Evolutionary conservation across 441 rosid species (phyloP).

Genomic region (Euphorbia celastroides): DNA sequence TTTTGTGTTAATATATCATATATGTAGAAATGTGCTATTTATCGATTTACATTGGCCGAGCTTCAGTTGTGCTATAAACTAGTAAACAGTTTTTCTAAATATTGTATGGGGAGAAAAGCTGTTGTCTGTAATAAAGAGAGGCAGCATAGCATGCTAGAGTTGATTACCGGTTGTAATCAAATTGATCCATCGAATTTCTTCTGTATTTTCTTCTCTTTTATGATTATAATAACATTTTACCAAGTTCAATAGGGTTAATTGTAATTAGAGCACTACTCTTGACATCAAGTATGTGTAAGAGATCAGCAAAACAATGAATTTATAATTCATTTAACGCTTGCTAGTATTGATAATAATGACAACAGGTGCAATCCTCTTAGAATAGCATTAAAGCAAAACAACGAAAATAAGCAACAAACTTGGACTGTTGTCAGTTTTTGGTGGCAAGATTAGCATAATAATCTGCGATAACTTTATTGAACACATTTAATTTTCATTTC

Average conservation of each 20-base stretch:
- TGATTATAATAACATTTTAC: not conserved
- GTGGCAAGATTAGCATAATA: conserved; percentile 7
- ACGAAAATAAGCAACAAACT: not conserved
- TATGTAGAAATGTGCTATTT: conserved; percentile 12
- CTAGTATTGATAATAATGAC: not conserved
- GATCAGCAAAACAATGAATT: not conserved
- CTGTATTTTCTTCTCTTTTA: not conserved
- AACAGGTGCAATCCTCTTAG: too few relatives aligned
- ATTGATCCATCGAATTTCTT: not conserved
- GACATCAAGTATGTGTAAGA: too few relatives aligned
- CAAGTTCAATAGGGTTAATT: not conserved
- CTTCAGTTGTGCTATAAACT: not conserved
- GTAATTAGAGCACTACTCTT: too few relatives aligned
- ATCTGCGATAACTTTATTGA: not conserved
- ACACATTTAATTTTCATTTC: too few relatives aligned
- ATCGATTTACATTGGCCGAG: conserved; percentile 10
- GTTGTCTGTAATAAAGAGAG: not conserved
- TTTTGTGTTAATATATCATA: conserved; percentile 12
- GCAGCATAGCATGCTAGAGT: not conserved
- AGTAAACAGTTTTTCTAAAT: too few relatives aligned
- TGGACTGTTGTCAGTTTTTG: not conserved
- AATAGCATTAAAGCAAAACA: not conserved
- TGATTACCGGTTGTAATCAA: not conserved
- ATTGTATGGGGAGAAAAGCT: not conserved
- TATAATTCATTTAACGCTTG: not conserved